A percentile compares a stretch with the other conserved stretches of the same genome.
Conservation (phyloP, 2,329 filamentous ascomycete genomes). For the Colletotrichum sojae region DNA sequence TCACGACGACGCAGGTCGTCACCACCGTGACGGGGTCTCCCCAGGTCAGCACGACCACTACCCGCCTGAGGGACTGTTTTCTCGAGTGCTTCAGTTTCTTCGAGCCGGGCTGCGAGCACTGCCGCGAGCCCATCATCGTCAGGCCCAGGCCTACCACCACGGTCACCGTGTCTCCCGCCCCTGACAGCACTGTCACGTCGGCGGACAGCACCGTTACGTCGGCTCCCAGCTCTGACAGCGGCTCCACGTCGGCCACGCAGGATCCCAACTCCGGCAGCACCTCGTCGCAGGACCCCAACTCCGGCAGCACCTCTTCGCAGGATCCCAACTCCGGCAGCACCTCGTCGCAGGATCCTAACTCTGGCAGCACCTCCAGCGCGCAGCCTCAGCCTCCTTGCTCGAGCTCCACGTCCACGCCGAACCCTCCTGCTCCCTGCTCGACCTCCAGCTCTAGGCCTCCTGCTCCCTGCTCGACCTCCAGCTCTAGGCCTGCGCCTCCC, state of each 20-base stretch:
- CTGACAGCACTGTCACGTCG: not conserved
- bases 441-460: slow-evolving; percentile 7
- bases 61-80: not conserved
- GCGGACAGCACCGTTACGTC: not conserved
- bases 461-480: not conserved
- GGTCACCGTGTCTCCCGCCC: not conserved
- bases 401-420: not conserved
- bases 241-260: not conserved
- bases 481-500: not conserved
- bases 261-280: not conserved
- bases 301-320: not conserved
- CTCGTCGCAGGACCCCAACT: not conserved
- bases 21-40: too few species aligned
- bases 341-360: not conserved
- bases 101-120: not conserved
- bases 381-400: not conserved
- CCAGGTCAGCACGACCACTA: slow-evolving; percentile 1
- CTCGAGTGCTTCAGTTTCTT: not conserved
- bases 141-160: slow-evolving; percentile 1
- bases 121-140: not conserved
- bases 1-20: too few species aligned
- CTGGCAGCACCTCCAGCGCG: slow-evolving; percentile 6
- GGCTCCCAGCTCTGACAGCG: not conserved
- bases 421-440: not conserved
- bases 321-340: not conserved